These are phyloP conservation scores for Aspergillus bridgeri DNA, from an alignment of 495 filamentous ascomycete genomes.

Conservation along the genomic window DNA sequence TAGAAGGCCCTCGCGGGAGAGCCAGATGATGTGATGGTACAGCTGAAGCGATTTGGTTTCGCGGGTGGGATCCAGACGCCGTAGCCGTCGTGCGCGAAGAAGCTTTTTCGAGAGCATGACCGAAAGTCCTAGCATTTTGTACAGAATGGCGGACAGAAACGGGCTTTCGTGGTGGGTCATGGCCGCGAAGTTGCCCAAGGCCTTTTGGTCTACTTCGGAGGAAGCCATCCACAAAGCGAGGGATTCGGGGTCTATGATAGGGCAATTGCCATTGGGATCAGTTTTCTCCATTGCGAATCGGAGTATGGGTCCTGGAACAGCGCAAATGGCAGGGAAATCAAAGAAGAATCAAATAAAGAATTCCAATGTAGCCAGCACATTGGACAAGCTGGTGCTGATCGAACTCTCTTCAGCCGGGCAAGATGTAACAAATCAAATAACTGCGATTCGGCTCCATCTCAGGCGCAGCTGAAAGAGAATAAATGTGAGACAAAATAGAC, in stretches of 20 bases:
- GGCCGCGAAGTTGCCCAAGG: constrained; percentile 81
- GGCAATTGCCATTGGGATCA: constrained; percentile 14
- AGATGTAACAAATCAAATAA: background rate
- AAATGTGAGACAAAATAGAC: constrained; percentile 5
- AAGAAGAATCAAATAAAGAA: background rate
- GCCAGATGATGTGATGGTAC: constrained; percentile 93
- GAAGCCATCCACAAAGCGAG: constrained; percentile 74
- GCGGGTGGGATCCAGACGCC: constrained; percentile 75
- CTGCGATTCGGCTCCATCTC: background rate
- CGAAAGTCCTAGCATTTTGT: constrained; percentile 85
- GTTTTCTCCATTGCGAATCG: constrained; percentile 10
- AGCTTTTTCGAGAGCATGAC: constrained; percentile 85
- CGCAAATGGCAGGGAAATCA: background rate
- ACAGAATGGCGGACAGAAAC: constrained; percentile 74
- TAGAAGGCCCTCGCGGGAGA: constrained; percentile 84
- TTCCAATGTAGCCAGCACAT: constrained; percentile 5
- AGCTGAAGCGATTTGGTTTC: constrained; percentile 75
- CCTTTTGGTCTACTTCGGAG: constrained; percentile 95
- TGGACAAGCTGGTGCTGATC: background rate
- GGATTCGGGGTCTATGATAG: constrained; percentile 20
- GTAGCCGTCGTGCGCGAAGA: constrained; percentile 74
- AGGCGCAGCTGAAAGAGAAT: background rate
- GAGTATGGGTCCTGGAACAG: background rate
- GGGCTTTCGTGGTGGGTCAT: constrained; percentile 67
- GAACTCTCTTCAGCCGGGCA: background rate